Base-by-base conservation (phyloP, 495 filamentous ascomycete genomes). In the Penicillium malachiteum region DNA sequence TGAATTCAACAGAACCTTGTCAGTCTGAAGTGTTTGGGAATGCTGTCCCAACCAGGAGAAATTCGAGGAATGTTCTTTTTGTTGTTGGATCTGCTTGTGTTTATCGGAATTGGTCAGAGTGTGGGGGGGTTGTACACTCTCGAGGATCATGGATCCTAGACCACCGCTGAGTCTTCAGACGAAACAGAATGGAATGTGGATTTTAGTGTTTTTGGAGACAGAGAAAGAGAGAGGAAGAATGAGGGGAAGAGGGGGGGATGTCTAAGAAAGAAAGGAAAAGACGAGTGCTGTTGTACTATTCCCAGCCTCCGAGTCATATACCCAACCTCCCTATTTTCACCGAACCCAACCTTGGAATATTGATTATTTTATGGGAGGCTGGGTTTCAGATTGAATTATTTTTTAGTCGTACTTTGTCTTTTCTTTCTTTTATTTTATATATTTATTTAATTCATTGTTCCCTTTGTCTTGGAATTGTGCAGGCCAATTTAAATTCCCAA, bases 301-400 rank as follows among this genome's bases (percentile, higher is more conserved):
- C 71, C 71, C 65, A 71, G 70, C 73, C 73, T 70, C 74, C 69
- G 59, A 50, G 48, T 50, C 50, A 52, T 54, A 65, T 64, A 67
- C 70, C 73, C 75, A 78, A 74, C 75, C 75, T 74, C 75, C 75
- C 66, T 54, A 73, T 71, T 78, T 78, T 65, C 60, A 42, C 37
- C 10, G 46, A 33, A 48, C 31, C 46, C 40, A 18, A 50, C 52
- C 37, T 18, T 38, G 12, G 12, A 42, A 43, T 26, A 26, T 26
- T 37, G 34, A 13, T 50, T 12, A 34, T 43, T 50, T 44, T 37
- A 33, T 9, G 14, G 56, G 57, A 57, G 65, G 67, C 64, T 70
- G 70, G 67, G 58, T 66, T 60, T 65, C 57, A 57, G 17, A 56
- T 63, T 30, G 40, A 41, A 32, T 21, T 31, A 39, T n/a, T 5